A percentile compares a stretch with the other conserved stretches of the same genome.
phyloP scores from a whole-genome alignment of 192 early-diverging fungal species.

The Mortierella claussenii region DNA sequence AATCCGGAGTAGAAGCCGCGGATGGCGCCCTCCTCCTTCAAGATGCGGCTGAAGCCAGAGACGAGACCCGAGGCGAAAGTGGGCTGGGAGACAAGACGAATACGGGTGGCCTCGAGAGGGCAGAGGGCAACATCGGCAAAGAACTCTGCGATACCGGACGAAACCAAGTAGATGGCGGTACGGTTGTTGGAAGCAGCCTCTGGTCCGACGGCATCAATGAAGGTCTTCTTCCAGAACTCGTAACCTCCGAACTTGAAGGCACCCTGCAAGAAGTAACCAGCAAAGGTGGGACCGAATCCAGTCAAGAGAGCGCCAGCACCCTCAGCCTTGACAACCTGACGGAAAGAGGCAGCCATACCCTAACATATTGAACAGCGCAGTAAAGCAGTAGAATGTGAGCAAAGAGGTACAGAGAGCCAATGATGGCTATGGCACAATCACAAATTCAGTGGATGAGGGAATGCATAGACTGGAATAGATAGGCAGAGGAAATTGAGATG shows the following conservation, averaged over 20 bases:
- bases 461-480: too few species aligned
- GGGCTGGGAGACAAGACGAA: constrained; percentile 81
- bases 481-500: too few species aligned
- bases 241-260: constrained; percentile 80
- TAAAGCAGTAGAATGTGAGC: too few species aligned
- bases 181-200: constrained; percentile 72
- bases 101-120: constrained; percentile 83
- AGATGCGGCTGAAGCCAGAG: constrained; percentile 70
- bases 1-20: constrained; percentile 86
- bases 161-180: constrained; percentile 75
- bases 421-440: too few species aligned
- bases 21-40: constrained; percentile 77
- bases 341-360: constrained; percentile 69
- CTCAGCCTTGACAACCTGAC: constrained; percentile 65
- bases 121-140: constrained; percentile 83
- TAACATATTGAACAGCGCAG: too few species aligned
- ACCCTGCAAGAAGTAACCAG: constrained; percentile 80
- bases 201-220: constrained; percentile 64
- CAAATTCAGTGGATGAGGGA: too few species aligned
- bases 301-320: constrained; percentile 75
- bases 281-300: constrained; percentile 76
- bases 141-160: constrained; percentile 81
- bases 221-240: constrained; percentile 76
- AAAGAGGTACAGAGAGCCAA: background rate
- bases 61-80: constrained; percentile 74